Base-by-base conservation (phyloP, 2,329 filamentous ascomycete species). In the Aspergillus carbonarius region DNA sequence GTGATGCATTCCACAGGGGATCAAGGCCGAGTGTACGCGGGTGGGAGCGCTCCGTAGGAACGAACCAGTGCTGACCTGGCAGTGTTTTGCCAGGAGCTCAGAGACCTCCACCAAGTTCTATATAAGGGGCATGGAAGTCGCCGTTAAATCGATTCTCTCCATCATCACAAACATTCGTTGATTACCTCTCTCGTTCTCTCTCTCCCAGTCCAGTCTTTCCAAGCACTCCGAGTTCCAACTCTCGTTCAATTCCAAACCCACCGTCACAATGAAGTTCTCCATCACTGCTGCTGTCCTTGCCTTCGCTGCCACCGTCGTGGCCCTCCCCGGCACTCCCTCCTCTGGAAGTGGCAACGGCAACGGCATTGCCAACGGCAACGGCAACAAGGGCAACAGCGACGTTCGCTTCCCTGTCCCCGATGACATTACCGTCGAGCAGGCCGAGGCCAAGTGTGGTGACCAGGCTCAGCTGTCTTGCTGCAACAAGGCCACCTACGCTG, bases 231-330 rank as follows among this genome's bases (percentile, higher is more conserved):
- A 59, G 57, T 56, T 48, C 23, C n/a, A 57, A 61, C 66, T 66
- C 66, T 68, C 68, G 60, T 70, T 69, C 61, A 69, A 65, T 58
- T 58, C 66, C 70, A 68, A 71, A 58, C 59, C 65, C 65, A 70
- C 70, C 58, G 58, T 67, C 71, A 74, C 63, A 74, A 75, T 75
- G 73, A 68, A 75, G 68, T 74, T 75, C 68, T 64, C 70, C 61
- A 56, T 73, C 57, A 62, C 68, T 63, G 61, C 72, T 61, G 62
- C 67, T 64, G 63, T 74, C 57, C 69, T 74, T 60, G 71, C 69
- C 61, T 66, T 75, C 60, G 72, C 73, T 60, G 68, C 68, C 67
- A 65, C 71, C 48, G 73, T 64, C 44, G 66, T 63, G 57, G 73
- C 73, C 55, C 64, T 71, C 12, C 71, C 72, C 46, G 40, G 35